Evolutionary conservation across 225 moss, liverwort and hornwort species (phyloP).

Genomic region (Straminergon stramineum): DNA sequence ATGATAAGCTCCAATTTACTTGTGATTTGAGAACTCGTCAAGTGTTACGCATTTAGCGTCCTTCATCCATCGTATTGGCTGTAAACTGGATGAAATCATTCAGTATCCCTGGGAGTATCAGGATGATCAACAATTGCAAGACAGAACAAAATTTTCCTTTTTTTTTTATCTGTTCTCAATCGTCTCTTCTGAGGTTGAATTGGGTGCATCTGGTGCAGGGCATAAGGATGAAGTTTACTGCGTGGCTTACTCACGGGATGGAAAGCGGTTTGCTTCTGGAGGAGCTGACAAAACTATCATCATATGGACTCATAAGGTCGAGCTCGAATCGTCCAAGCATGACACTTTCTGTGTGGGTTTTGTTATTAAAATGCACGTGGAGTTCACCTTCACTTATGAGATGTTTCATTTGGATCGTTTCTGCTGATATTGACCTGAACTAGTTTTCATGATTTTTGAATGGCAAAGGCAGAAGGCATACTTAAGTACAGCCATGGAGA

Average conservation of each 20-base stretch:
- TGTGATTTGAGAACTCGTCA: neutral
- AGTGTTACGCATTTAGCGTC: neutral
- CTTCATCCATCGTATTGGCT: neutral
- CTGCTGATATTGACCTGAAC: conserved; percentile 4
- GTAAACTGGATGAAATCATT: neutral
- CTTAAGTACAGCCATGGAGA: conserved; percentile 92
- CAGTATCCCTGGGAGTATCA: neutral
- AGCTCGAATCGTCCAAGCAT: neutral
- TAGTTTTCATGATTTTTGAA: conserved; percentile 4
- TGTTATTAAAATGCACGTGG: neutral
- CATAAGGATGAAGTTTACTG: conserved; percentile 89
- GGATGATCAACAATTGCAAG: neutral
- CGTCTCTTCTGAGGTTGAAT: neutral
- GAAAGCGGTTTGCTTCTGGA: conserved; percentile 95
- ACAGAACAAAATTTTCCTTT: neutral
- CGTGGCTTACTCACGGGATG: conserved; percentile 87
- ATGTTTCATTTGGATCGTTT: neutral
- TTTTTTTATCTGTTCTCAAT: neutral
- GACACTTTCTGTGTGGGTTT: neutral
- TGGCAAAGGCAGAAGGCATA: conserved; percentile 89
- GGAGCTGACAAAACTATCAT: conserved; percentile 94
- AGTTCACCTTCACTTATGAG: neutral
- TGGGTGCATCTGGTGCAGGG: conserved; percentile 26
- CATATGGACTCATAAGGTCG: conserved; percentile 99
- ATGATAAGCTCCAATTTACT: neutral